These are phyloP conservation scores for Pseudogymnoascus destructans DNA, from an alignment of 2,329 filamentous ascomycete genomes.

Conservation along the genomic window DNA sequence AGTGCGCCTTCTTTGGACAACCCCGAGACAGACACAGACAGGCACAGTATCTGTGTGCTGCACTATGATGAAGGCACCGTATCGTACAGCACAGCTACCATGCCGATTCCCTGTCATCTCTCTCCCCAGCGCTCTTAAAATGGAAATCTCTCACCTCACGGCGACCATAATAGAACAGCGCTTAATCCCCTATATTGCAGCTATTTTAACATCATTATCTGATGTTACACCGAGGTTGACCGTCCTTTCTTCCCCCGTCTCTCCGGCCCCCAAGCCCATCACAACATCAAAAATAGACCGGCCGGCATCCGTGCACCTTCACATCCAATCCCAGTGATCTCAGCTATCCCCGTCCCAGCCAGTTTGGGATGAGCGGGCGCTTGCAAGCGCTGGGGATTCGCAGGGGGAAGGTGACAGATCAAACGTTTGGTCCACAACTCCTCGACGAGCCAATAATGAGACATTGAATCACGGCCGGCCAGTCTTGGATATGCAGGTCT, in stretches of 20 bases:
- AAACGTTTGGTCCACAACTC: constrained; percentile 3
- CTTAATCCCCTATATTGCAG: neutral
- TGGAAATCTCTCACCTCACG: constrained; percentile 2
- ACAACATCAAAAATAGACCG: neutral
- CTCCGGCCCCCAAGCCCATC: neutral
- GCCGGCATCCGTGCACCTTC: neutral
- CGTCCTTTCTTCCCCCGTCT: neutral
- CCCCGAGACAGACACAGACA: neutral
- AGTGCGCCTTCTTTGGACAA: neutral
- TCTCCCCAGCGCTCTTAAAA: neutral
- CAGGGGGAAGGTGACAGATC: constrained; percentile 5
- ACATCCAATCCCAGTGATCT: neutral
- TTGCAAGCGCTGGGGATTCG: constrained; percentile 3
- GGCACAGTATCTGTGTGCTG: neutral
- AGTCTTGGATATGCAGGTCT: constrained; percentile 2
- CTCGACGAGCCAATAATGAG: neutral
- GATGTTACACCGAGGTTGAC: constrained; percentile 4
- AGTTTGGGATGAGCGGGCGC: neutral
- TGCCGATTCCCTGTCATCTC: neutral
- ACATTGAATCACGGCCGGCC: neutral
- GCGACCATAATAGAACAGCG: neutral
- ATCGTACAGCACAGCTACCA: neutral
- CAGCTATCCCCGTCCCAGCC: constrained; percentile 1
- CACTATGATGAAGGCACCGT: neutral
- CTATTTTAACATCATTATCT: neutral